Evolutionary conservation across 768 basidiomycete species (phyloP), one percentile per base, ranked within the genome.

Genomic region (Kwoniella newhampshirensis): DNA sequence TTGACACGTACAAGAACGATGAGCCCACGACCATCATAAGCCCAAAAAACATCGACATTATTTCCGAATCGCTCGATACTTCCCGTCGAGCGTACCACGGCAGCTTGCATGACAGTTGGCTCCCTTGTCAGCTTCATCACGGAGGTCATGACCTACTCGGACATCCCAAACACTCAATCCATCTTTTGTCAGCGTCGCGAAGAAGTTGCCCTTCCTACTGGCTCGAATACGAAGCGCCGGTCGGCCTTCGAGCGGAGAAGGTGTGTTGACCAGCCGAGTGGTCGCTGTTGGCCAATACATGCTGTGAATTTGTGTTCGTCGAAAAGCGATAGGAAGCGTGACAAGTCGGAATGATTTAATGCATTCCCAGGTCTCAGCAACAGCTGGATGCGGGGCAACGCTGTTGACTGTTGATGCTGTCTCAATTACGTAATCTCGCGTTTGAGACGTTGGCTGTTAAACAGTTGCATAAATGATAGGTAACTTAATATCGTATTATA

Each of bases 51-150:
- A 50, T 82, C 77, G 18, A 81, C 60, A 64, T 91, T 94, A 67
- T 85, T 83, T n/a, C 92, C 92, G 72, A 93, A 91, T 57, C 88
- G 86, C 52, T 82, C 75, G 36, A 94, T 79, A 17, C 90, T 93
- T 1, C 84, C 83, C 6, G 85, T 79, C 32, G 89, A 88, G 51
- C 92, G 84, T 28, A 86, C 81, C 17, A 94, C 80, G 63, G 86
- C 82, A 20, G 89, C 86, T 59, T 78, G 71, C 21, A 76, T 44
- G 15, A 74, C 75, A 1, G 76, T 67, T 2, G 78, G 78, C 78
- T 79, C 46, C 26, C 2, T 40, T n/a, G 17, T 50, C 36, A 55
- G 39, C 44, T 39, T 25, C 9, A 51, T 37, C 27, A 32, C 20
- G 21, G 17, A 2, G 13, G 17, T 47, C 9, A 6, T 20, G 18